Evolutionary conservation across 2,329 filamentous ascomycete species (phyloP).

Genomic region (Herpotrichia juniperi): DNA sequence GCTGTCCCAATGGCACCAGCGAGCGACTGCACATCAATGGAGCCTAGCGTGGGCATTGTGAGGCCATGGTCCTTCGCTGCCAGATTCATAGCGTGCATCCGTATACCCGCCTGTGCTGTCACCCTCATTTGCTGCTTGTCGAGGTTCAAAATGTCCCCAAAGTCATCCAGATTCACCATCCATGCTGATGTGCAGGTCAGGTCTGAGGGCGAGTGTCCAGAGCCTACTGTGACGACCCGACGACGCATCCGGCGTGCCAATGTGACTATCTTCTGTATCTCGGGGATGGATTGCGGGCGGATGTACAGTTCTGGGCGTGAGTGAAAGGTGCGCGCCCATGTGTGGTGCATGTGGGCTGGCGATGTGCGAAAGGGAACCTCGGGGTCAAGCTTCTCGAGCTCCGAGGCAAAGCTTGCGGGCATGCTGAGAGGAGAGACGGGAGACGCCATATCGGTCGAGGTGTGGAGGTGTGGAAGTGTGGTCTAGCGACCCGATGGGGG

Average conservation of each 20-base stretch:
- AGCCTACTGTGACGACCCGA: constrained; percentile 84
- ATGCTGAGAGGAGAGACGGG: constrained; percentile 33
- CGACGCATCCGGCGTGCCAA: constrained; percentile 82
- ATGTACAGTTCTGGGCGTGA: constrained; percentile 90
- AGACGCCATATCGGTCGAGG: constrained; percentile 25
- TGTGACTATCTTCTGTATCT: constrained; percentile 82
- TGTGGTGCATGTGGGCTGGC: constrained; percentile 77
- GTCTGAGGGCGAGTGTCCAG: constrained; percentile 88
- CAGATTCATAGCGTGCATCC: constrained; percentile 74
- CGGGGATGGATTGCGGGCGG: constrained; percentile 76
- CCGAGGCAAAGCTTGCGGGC: constrained; percentile 53
- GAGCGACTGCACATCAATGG: constrained; percentile 93
- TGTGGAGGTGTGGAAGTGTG: not conserved
- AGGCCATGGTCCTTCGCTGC: constrained; percentile 77
- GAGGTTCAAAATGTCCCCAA: constrained; percentile 73
- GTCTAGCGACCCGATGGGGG: not conserved
- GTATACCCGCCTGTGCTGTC: constrained; percentile 86
- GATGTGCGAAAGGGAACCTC: constrained; percentile 77
- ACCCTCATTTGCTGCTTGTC: constrained; percentile 70
- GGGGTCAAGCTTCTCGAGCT: constrained; percentile 65
- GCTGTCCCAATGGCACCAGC: constrained; percentile 91
- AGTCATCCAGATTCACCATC: constrained; percentile 91
- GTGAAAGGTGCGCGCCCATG: constrained; percentile 93
- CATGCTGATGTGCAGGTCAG: constrained; percentile 92
- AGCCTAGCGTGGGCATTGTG: constrained; percentile 89